Base-by-base conservation (phyloP, 331 rosid species). In the Prunus yedoensis region DNA sequence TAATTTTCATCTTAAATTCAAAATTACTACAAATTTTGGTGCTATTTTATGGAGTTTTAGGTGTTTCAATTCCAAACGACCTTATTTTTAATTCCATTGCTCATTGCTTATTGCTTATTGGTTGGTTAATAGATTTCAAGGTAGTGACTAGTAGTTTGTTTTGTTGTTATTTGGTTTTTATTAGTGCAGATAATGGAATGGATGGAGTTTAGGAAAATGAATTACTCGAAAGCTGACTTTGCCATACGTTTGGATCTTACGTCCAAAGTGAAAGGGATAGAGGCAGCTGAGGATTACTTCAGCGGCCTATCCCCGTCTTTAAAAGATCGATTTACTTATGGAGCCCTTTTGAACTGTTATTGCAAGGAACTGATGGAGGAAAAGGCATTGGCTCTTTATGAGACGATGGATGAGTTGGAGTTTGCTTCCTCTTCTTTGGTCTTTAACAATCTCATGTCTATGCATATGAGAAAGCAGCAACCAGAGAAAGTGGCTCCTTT, bases 121-220 rank as follows among this genome's bases (percentile, higher is more conserved):
- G 9, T 38, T n/a, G 30, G 70, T 43, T 43, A 46, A 12, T 66
- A 43, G 4, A 66, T 66, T 43, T 66, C 53, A n/a, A 45, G 28
- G 11, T 66, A 66, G 32, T 32, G 17, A 25, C 17, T 18, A 52
- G 38, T 71, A 41, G 2, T 28, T 0, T 17, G 49, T 52, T 30
- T 5, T 13, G 1, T 68, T 15, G 21, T 52, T 32, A 4, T 15
- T 50, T 38, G 21, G 2, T 25, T 46, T 38, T 38, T 35, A 8
- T 30, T 54, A 41, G 41, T 12, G 88, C 87, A 92, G 97, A 84
- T 94, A 74, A 75, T 92, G 89, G 91, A 94, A 78, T 94, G 97
- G 99, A 92, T 94, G 97, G 82, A 81, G 82, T 76, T 74, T 82
- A 83, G 86, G 80, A 82, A 85, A 74, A 72, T 92, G 52, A 78